Evolutionary conservation across 495 filamentous ascomycete species (phyloP), one percentile per base, ranked within the genome.

Genomic region (Podospora pseudoanserina): DNA sequence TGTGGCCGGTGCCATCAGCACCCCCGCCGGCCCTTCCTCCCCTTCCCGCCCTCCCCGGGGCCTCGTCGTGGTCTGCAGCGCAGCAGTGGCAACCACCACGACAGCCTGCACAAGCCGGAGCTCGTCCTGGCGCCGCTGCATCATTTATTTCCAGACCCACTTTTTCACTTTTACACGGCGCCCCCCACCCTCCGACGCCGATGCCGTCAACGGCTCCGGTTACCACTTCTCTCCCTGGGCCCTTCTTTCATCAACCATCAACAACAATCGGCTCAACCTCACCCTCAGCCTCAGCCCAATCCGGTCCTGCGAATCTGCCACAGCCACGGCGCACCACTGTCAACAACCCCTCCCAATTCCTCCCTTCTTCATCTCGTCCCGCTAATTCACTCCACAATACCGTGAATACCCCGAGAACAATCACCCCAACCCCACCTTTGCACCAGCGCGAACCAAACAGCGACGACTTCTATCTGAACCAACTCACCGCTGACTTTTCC

Each of bases 401-500:
- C 23, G 15, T n/a, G 18, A 28, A 32, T 49, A 49, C 39, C 39
- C 15, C 39, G 39, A 11, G 39, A 49, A 49, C 39, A 49, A 49
- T 49, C 9, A 49, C 39, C 44, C 7, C 53, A 49, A 30, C 44
- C 28, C 32, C 28, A 30, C 60, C 49, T 32, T 3, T 7, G 30
- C 55, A 62, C 4, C 59, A 4, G 26, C 64, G 64, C n/a, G 67
- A 73, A 27, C 67, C 66, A 11, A 70, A 70, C 64, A 71, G 70
- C 61, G 79, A 80, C 72, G 76, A 80, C 23, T 78, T 71, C 26
- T 54, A 78, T 4, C 32, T 71, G 60, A 49, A 73, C 34, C 68
- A 81, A 5, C 75, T 63, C 30, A 67, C 67, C 60, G 69, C 68
- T 54, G 66, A 79, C 30, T 81, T 80, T 60, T 79, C 78, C 28